These are phyloP conservation scores for Myxozyma nipponensis DNA, from an alignment of 805 yeast species.

Conservation along the genomic window DNA sequence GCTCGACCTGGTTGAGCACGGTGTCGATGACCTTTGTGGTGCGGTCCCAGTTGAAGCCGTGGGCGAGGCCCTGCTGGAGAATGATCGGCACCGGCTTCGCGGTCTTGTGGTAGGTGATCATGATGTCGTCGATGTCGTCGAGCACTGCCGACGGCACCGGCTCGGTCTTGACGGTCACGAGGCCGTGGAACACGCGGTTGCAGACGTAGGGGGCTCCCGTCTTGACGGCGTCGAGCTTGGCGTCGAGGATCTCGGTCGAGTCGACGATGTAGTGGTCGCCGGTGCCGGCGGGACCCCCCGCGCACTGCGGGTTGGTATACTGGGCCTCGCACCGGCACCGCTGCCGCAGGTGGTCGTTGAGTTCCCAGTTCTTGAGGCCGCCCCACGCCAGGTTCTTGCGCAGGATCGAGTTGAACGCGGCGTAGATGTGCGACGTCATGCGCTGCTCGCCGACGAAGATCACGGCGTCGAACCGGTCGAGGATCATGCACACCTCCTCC, in stretches of 20 bases:
- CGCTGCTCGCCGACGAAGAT: slow-evolving; percentile 26
- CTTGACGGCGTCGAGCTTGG: slow-evolving; percentile 20
- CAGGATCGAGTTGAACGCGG: slow-evolving; percentile 26
- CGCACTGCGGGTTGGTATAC: slow-evolving; percentile 27
- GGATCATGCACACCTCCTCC: slow-evolving; percentile 27
- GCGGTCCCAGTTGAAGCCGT: slow-evolving; percentile 28
- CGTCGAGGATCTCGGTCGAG: slow-evolving; percentile 28
- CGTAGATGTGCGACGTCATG: slow-evolving; percentile 24
- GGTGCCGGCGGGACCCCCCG: slow-evolving; percentile 17
- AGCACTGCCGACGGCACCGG: slow-evolving; percentile 21
- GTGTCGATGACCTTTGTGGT: slow-evolving; percentile 27
- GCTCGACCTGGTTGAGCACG: slow-evolving; percentile 16
- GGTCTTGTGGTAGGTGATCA: slow-evolving; percentile 27
- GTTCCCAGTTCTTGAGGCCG: slow-evolving; percentile 27
- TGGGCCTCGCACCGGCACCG: slow-evolving; percentile 27
- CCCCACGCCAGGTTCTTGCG: slow-evolving; percentile 28
- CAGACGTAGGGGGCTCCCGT: slow-evolving; percentile 26
- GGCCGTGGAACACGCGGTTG: slow-evolving; percentile 28
- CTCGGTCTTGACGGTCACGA: slow-evolving; percentile 17
- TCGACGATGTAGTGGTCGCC: slow-evolving; percentile 26
- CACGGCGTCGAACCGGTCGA: slow-evolving; percentile 27
- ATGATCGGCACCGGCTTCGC: slow-evolving; percentile 27
- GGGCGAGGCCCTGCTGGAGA: slow-evolving; percentile 24
- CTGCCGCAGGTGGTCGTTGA: slow-evolving; percentile 24
- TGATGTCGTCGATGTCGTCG: slow-evolving; percentile 26